phyloP scores from a whole-genome alignment of 2,329 filamentous ascomycete genomes.

The Helotiales sp. region DNA sequence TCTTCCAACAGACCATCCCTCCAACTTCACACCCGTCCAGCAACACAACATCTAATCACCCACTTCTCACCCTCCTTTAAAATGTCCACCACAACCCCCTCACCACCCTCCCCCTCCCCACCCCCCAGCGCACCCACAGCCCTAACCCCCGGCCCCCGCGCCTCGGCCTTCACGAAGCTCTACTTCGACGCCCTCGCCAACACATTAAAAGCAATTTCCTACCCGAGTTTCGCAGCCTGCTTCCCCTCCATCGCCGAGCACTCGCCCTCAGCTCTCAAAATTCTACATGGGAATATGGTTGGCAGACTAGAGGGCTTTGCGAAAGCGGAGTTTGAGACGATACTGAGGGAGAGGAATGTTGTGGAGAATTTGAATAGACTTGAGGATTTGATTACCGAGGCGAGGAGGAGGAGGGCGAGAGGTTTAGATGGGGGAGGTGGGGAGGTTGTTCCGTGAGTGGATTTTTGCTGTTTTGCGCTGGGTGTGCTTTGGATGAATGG shows the following conservation, averaged over 20 bases:
- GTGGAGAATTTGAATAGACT: slow-evolving; percentile 64
- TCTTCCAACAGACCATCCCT: not conserved
- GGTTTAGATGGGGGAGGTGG: not conserved
- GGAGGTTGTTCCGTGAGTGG: not conserved
- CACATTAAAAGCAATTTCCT: slow-evolving; percentile 60
- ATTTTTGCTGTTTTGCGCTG: not conserved
- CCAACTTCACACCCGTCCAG: not conserved
- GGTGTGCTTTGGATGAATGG: not conserved
- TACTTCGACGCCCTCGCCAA: slow-evolving; percentile 57
- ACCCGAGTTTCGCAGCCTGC: slow-evolving; percentile 63
- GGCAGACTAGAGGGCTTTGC: slow-evolving; percentile 59
- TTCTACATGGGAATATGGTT: slow-evolving; percentile 64
- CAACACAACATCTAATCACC: not conserved
- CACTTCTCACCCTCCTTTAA: not conserved
- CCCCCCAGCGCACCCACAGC: slow-evolving; percentile 32
- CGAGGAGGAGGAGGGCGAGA: slow-evolving; percentile 40
- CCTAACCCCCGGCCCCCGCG: slow-evolving; percentile 59
- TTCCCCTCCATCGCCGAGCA: slow-evolving; percentile 63
- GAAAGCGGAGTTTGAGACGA: slow-evolving; percentile 58
- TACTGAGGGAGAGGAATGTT: slow-evolving; percentile 57
- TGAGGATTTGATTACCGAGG: slow-evolving; percentile 59
- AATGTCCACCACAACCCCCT: slow-evolving; percentile 17
- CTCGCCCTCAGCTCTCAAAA: slow-evolving; percentile 56
- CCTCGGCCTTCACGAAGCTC: slow-evolving; percentile 57
- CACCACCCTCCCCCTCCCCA: slow-evolving; percentile 31